Conservation (phyloP, 2,329 filamentous ascomycete genomes). For the Aureobasidium leucospermi region DNA sequence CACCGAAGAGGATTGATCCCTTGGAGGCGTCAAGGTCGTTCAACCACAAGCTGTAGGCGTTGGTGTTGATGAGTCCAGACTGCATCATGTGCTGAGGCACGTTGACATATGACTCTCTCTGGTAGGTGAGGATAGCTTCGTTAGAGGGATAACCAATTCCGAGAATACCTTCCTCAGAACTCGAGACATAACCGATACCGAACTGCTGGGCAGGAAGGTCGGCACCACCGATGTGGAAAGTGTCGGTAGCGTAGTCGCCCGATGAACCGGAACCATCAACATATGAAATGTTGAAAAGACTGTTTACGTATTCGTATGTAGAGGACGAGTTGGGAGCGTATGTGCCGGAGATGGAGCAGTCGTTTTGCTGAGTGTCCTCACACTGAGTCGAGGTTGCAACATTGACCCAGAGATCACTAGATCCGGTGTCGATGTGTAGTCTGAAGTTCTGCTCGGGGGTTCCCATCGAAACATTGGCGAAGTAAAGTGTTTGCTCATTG, state of each 20-base stretch:
- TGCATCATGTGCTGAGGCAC: slow-evolving; percentile 58
- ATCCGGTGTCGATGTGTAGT: slow-evolving; percentile 56
- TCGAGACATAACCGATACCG: slow-evolving; percentile 61
- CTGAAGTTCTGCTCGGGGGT: slow-evolving; percentile 50
- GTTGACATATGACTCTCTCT: slow-evolving; percentile 46
- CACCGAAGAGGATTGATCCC: slow-evolving; percentile 70
- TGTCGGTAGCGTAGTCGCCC: slow-evolving; percentile 77
- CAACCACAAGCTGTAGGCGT: slow-evolving; percentile 63
- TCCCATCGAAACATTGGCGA: slow-evolving; percentile 50
- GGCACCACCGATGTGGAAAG: slow-evolving; percentile 51
- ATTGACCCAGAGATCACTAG: slow-evolving; percentile 61
- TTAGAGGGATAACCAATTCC: slow-evolving; percentile 77
- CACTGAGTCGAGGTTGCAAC: slow-evolving; percentile 56
- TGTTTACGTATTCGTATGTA: slow-evolving; percentile 65
- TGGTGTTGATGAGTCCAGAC: slow-evolving; percentile 54
- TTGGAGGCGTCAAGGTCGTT: slow-evolving; percentile 53
- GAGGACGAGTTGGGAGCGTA: slow-evolving; percentile 67
- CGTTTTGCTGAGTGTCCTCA: slow-evolving; percentile 28
- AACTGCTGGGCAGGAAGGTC: slow-evolving; percentile 57
- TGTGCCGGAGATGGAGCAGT: slow-evolving; percentile 56
- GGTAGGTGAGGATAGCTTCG: slow-evolving; percentile 63
- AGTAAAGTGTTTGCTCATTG: slow-evolving; percentile 55
- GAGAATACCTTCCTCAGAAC: slow-evolving; percentile 61
- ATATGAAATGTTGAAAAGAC: slow-evolving; percentile 80
- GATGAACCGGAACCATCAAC: slow-evolving; percentile 69